These are phyloP conservation scores for Sorghum bicolor DNA, from an alignment of 176 grass and related monocot genomes.

Conservation along the genomic window DNA sequence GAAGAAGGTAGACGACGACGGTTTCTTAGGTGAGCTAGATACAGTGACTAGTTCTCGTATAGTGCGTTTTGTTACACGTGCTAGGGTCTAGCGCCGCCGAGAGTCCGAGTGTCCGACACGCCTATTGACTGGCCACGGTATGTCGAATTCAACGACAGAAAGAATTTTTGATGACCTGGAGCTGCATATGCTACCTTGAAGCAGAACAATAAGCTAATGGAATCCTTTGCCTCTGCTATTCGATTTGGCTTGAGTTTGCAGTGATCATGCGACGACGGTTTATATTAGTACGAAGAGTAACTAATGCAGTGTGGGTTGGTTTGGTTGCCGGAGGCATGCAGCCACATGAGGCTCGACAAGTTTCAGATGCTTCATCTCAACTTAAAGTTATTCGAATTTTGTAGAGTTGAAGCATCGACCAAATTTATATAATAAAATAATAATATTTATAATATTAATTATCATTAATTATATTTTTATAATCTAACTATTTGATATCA, in stretches of 20 bases:
- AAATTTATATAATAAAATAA: no score
- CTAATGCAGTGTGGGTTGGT: background rate
- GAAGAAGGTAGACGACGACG: slow-evolving; percentile 39
- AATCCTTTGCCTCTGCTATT: slow-evolving; percentile 13
- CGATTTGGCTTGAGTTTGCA: background rate
- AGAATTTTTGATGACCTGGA: slow-evolving; percentile 41
- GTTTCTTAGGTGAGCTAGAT: slow-evolving; percentile 73
- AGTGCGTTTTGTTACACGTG: slow-evolving; percentile 46
- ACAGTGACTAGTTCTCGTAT: slow-evolving; percentile 55
- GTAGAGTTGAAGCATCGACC: no score
- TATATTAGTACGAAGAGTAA: background rate
- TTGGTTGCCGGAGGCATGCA: background rate
- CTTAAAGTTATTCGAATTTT: no score
- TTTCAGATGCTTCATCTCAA: no score
- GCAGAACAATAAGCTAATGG: slow-evolving; percentile 57
- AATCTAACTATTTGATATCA: no score
- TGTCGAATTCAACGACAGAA: slow-evolving; percentile 29
- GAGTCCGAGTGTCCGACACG: slow-evolving; percentile 5
- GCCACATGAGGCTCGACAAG: no score
- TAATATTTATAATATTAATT: no score
- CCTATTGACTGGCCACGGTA: slow-evolving; percentile 28
- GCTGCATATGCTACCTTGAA: slow-evolving; percentile 38
- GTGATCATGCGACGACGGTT: background rate
- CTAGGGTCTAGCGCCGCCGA: slow-evolving; percentile 38
- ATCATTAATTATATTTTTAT: no score